Base-by-base conservation (phyloP, 768 basidiomycete genomes). In the Mrakia hoshinonis region DNA sequence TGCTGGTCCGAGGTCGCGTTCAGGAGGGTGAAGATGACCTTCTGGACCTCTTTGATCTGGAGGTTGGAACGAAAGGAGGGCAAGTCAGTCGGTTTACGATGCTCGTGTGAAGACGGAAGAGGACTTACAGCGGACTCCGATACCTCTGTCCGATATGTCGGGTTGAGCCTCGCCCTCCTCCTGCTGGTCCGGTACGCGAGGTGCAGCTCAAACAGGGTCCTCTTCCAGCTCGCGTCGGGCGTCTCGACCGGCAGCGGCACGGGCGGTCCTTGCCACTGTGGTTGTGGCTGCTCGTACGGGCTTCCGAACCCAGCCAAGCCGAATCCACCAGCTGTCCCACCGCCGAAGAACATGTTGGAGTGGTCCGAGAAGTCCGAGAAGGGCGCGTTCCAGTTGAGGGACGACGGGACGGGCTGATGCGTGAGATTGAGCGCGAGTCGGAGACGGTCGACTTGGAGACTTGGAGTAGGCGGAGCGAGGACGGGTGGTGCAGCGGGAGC, bases 41-140 rank as follows among this genome's bases (percentile, higher is more conserved):
- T 31, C 20, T 61, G 58, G 20, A 61, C 31, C 22, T 61, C 58
- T 20, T 61, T 61, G 58, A 61, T 39, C 55, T 58, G 55, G 15
- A 43, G 15, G 43, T 1, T 4, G 31, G 18, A 34, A 34, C 24
- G 31, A 55, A 24, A 13, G n/a, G 2, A 10, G 54, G 54, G 31
- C 3, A 2, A 13, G 34, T 34, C 29, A 26, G 55, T 58, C 24
- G 55, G n/a, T 1, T 3, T 18, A 12, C 0, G 10, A 11, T 26
- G 4, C 3, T 55, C 5, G 4, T 12, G 29, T 31, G 54, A 34
- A 24, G 24, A n/a, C n/a, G 24, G 7, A 31, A 55, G 31, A 54
- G 24, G 52, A 54, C 7, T 1, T 4, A 12, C n/a, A 3, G 58
- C 58, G 3, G 58, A 10, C 1, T 34, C 58, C 6, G 58, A 61